A percentile compares a stretch with the other conserved stretches of the same genome.
Conservation (phyloP, 441 rosid species). For the Populus hybrid region DNA sequence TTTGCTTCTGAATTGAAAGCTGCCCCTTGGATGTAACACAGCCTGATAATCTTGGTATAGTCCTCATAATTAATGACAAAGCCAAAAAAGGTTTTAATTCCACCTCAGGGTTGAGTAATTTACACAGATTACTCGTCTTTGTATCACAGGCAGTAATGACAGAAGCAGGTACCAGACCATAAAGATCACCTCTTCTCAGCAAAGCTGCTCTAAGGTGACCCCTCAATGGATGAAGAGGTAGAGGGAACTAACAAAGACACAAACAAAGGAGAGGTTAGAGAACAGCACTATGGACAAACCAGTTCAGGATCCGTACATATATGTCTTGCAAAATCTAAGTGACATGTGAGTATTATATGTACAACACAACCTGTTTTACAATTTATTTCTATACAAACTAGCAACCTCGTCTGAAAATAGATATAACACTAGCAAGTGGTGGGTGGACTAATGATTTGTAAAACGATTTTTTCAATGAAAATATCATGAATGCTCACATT, state of each 20-base stretch:
- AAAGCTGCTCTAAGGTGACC: constrained; percentile 82
- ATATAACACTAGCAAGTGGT: constrained; percentile 10
- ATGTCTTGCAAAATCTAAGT: constrained; percentile 1
- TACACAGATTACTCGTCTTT: constrained; percentile 63
- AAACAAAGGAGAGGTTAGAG: constrained; percentile 15
- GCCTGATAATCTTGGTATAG: constrained; percentile 60
- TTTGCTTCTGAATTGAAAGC: constrained; percentile 55
- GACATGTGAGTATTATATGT: not conserved
- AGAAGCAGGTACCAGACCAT: constrained; percentile 71
- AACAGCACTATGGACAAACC: too few relatives aligned
- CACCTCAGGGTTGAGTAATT: constrained; percentile 57
- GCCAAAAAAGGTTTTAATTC: constrained; percentile 64
- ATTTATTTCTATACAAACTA: constrained; percentile 15
- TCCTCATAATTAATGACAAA: constrained; percentile 53
- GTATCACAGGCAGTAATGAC: constrained; percentile 69
- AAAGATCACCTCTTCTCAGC: constrained; percentile 57
- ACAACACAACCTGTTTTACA: not conserved
- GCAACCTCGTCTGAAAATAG: constrained; percentile 88
- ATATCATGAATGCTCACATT: too few relatives aligned
- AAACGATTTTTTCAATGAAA: too few relatives aligned
- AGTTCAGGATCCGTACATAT: too few relatives aligned
- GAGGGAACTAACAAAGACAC: constrained; percentile 52
- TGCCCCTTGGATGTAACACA: constrained; percentile 39
- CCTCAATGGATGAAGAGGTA: constrained; percentile 62
- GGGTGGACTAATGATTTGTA: too few relatives aligned